Evolutionary conservation across 2,329 filamentous ascomycete species (phyloP).

Genomic region (Nigrospora osmanthi): DNA sequence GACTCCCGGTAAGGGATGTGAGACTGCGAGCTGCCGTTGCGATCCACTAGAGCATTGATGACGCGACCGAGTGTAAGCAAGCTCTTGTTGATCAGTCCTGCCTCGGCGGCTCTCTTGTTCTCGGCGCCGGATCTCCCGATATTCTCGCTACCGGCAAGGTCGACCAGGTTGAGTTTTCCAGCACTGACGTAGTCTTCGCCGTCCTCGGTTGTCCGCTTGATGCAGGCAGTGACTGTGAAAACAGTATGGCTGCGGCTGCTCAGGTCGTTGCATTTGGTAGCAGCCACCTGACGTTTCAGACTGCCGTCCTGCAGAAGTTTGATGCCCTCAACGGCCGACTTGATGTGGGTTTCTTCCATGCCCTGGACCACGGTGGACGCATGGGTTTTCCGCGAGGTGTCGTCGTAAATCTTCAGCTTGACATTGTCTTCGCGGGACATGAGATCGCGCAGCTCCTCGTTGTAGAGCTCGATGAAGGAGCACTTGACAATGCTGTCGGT

Average conservation of each 20-base stretch:
- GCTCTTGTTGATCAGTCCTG: slow-evolving; percentile 96
- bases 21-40: slow-evolving; percentile 38
- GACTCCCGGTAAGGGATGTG: slow-evolving; percentile 94
- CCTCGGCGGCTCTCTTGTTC: slow-evolving; percentile 94
- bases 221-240: slow-evolving; percentile 89
- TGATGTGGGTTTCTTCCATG: slow-evolving; percentile 95
- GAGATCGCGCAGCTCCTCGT: slow-evolving; percentile 90
- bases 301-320: slow-evolving; percentile 83
- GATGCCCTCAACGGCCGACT: slow-evolving; percentile 76
- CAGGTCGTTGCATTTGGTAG: slow-evolving; percentile 98
- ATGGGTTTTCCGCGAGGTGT: slow-evolving; percentile 78
- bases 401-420: slow-evolving; percentile 95
- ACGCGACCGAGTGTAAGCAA: slow-evolving; percentile 89
- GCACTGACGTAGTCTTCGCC: slow-evolving; percentile 86
- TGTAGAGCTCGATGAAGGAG: slow-evolving; percentile 98
- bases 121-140: slow-evolving; percentile 95
- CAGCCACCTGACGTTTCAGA: slow-evolving; percentile 92
- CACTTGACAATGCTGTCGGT: slow-evolving; percentile 88
- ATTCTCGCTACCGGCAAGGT: slow-evolving; percentile 95
- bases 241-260: slow-evolving; percentile 96
- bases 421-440: slow-evolving; percentile 72
- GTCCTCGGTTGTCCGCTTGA: slow-evolving; percentile 72
- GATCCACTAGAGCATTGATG: slow-evolving; percentile 94
- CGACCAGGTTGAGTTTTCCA: slow-evolving; percentile 92
- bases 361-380: slow-evolving; percentile 85